Conservation (phyloP, 805 yeast genomes). For the Jamesozyma piceae region DNA sequence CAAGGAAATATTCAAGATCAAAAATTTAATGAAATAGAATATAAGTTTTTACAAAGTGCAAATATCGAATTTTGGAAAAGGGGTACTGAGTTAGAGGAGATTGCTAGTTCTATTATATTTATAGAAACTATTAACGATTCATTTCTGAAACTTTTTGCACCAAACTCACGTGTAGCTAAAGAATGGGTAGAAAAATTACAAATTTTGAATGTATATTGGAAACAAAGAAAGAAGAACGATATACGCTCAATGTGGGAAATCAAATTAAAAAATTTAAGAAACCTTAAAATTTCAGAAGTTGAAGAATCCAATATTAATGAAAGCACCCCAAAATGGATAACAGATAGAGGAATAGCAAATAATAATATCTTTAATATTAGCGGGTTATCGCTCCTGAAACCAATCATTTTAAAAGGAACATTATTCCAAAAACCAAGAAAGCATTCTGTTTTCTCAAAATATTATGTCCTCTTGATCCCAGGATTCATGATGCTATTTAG, state of each 20-base stretch:
- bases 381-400: conserved; percentile 47
- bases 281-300: conserved; percentile 44
- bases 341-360: conserved; percentile 45
- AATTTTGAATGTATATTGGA: conserved; percentile 52
- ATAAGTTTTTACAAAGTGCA: conserved; percentile 21
- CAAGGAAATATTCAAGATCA: conserved; percentile 25
- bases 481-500: conserved; percentile 56
- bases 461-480: conserved; percentile 57
- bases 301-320: conserved; percentile 47
- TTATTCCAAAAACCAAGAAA: conserved; percentile 62
- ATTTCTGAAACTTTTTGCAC: conserved; percentile 46
- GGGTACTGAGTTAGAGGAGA: conserved; percentile 14
- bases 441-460: conserved; percentile 55
- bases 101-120: conserved; percentile 44
- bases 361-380: conserved; percentile 46
- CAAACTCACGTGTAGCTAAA: conserved; percentile 38
- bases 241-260: conserved; percentile 29
- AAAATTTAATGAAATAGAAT: conserved; percentile 18
- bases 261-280: conserved; percentile 38
- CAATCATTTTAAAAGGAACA: conserved; percentile 54
- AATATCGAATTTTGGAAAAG: conserved; percentile 14
- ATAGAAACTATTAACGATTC: conserved; percentile 41
- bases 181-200: conserved; percentile 56
- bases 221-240: conserved; percentile 35
- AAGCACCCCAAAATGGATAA: conserved; percentile 43